Conservation (phyloP, 106 monocot genomes). For the Acorus gramineus region DNA sequence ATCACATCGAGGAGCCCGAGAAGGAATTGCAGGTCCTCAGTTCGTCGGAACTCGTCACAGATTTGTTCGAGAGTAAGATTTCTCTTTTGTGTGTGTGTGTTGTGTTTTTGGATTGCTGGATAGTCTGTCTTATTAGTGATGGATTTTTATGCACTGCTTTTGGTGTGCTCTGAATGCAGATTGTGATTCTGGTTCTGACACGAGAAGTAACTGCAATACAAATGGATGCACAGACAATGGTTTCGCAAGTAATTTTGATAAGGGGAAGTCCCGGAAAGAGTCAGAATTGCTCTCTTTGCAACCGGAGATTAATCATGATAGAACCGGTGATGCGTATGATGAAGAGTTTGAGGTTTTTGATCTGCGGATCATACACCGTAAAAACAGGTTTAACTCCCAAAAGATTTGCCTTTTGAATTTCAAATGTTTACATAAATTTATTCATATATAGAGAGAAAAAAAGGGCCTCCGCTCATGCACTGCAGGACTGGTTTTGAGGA, state of each 20-base stretch:
- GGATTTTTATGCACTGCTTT: background rate
- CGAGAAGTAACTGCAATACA: constrained; percentile 13
- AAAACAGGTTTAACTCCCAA: constrained; percentile 51
- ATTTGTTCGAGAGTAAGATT: constrained; percentile 26
- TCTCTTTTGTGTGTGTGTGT: background rate
- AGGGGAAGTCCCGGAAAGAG: constrained; percentile 7
- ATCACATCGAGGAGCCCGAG: background rate
- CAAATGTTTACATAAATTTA: background rate
- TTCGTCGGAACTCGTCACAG: constrained; percentile 15
- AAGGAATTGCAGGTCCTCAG: constrained; percentile 28
- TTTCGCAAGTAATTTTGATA: constrained; percentile 7
- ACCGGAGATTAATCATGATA: constrained; percentile 23
- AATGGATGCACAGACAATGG: background rate
- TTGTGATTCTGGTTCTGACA: constrained; percentile 4
- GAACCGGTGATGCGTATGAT: constrained; percentile 17
- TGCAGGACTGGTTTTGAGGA: constrained; percentile 95
- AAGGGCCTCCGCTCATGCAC: constrained; percentile 5
- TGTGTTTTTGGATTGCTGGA: background rate
- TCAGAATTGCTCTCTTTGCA: constrained; percentile 6
- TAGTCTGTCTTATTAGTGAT: background rate
- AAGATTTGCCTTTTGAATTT: background rate
- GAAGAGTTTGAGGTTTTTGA: constrained; percentile 78
- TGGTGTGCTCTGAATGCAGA: constrained; percentile 16
- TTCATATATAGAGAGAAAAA: background rate
- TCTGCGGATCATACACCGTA: constrained; percentile 79